Conservation (phyloP, 2,329 filamentous ascomycete species). For the Trichoderma atroviride region DNA sequence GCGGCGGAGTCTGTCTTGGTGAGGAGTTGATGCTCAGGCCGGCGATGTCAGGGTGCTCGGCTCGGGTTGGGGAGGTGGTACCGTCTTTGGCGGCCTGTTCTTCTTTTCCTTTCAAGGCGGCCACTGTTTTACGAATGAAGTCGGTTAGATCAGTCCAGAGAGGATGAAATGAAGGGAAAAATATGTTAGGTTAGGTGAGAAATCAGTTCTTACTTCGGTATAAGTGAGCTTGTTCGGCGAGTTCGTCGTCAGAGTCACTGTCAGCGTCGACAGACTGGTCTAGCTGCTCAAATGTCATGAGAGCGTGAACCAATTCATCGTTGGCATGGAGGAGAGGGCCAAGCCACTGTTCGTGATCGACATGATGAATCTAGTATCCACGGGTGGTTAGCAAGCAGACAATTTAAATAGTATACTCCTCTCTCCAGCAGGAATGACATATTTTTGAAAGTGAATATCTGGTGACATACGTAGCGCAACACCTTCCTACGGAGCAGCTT, state of each 20-base stretch:
- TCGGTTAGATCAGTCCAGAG: neutral
- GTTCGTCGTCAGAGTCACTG: constrained; percentile 69
- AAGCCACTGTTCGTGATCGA: constrained; percentile 89
- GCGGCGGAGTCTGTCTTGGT: constrained; percentile 49
- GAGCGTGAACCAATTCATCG: constrained; percentile 88
- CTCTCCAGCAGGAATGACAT: neutral
- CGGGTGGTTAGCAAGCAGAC: neutral
- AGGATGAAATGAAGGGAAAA: too few relatives aligned
- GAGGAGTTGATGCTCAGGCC: constrained; percentile 48
- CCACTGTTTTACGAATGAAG: constrained; percentile 45
- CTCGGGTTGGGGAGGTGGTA: constrained; percentile 45
- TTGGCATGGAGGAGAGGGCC: constrained; percentile 91
- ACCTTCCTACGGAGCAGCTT: constrained; percentile 84
- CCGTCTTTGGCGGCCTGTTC: constrained; percentile 38
- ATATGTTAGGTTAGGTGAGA: neutral
- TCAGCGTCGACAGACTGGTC: constrained; percentile 81
- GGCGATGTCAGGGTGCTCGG: constrained; percentile 48
- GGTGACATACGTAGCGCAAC: constrained; percentile 69
- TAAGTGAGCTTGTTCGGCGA: constrained; percentile 67
- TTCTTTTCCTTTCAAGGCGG: constrained; percentile 54
- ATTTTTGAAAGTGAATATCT: neutral
- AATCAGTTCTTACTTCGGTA: constrained; percentile 58
- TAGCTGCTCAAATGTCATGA: constrained; percentile 94
- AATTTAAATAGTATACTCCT: neutral
- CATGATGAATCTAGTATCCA: constrained; percentile 72